These are phyloP conservation scores for Exophiala oligosperma DNA, from an alignment of 2,329 filamentous ascomycete genomes.

Conservation along the genomic window DNA sequence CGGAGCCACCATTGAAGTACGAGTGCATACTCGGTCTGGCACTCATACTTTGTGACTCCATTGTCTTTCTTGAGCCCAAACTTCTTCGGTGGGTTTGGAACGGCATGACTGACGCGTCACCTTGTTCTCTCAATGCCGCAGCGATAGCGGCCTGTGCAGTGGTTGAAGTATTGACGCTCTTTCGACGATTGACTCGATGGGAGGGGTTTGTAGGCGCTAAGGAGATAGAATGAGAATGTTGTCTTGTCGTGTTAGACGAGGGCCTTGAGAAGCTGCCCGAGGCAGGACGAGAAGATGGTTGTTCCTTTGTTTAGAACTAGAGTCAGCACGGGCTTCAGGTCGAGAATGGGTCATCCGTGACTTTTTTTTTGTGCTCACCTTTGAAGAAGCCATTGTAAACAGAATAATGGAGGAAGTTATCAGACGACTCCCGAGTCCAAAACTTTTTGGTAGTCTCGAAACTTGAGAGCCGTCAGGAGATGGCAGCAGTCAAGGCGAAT, in stretches of 20 bases:
- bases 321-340: conserved; percentile 24
- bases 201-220: conserved; percentile 73
- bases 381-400: conserved; percentile 22
- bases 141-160: conserved; percentile 67
- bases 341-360: conserved; percentile 11
- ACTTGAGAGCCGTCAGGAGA: conserved; percentile 28
- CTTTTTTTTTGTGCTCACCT: conserved; percentile 12
- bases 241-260: conserved; percentile 30
- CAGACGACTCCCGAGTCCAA: conserved; percentile 28
- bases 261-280: conserved; percentile 30
- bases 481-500: conserved; percentile 14
- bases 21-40: conserved; percentile 41
- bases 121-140: conserved; percentile 67
- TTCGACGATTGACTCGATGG: conserved; percentile 86
- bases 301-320: conserved; percentile 27
- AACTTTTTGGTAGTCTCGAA: conserved; percentile 21
- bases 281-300: conserved; percentile 26
- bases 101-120: conserved; percentile 61
- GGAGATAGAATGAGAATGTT: conserved; percentile 77
- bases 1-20: conserved; percentile 40
- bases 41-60: conserved; percentile 38
- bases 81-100: conserved; percentile 61
- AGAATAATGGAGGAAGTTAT: conserved; percentile 10
- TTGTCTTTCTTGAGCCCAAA: conserved; percentile 61
- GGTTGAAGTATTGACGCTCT: conserved; percentile 83